Evolutionary conservation across 1,139 yeast genomes (phyloP).

Genomic region (Pichia kudriavzevii): DNA sequence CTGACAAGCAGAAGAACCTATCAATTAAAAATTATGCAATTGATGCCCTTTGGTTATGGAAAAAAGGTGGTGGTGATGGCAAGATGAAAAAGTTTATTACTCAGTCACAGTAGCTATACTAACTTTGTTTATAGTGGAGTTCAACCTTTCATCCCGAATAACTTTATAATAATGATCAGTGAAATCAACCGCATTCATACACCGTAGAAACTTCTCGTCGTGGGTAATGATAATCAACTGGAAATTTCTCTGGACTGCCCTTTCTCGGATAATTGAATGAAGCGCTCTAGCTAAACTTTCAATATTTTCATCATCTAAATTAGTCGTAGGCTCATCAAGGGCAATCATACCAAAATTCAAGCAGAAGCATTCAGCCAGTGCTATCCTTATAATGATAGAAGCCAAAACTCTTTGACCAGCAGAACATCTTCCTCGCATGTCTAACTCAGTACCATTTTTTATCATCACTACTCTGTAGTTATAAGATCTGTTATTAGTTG

Average conservation of each 20-base stretch:
- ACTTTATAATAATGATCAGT: slow-evolving; percentile 87
- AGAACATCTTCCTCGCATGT: slow-evolving; percentile 97
- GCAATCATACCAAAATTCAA: slow-evolving; percentile 92
- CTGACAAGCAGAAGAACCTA: slow-evolving; percentile 54
- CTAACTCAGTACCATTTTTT: slow-evolving; percentile 84
- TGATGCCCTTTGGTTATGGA: slow-evolving; percentile 94
- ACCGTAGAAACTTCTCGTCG: slow-evolving; percentile 81
- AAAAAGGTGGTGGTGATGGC: slow-evolving; percentile 57
- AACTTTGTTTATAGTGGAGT: slow-evolving; percentile 51
- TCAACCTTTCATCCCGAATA: slow-evolving; percentile 71
- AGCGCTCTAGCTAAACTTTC: slow-evolving; percentile 81
- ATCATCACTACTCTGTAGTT: slow-evolving; percentile 94
- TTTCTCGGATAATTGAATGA: slow-evolving; percentile 62
- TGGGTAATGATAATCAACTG: slow-evolving; percentile 94
- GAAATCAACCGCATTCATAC: slow-evolving; percentile 77
- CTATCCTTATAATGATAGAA: slow-evolving; percentile 81
- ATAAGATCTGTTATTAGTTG: slow-evolving; percentile 59
- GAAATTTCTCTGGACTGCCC: slow-evolving; percentile 78
- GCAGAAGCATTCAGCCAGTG: slow-evolving; percentile 94
- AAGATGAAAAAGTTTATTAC: slow-evolving; percentile 5
- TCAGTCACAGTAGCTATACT: slow-evolving; percentile 19
- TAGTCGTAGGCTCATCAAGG: slow-evolving; percentile 96
- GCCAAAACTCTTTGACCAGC: slow-evolving; percentile 98
- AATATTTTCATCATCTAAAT: slow-evolving; percentile 82
- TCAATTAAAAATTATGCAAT: slow-evolving; percentile 81